Conservation (phyloP, 2,329 filamentous ascomycete species). For the Cladobotryum protrusum region DNA sequence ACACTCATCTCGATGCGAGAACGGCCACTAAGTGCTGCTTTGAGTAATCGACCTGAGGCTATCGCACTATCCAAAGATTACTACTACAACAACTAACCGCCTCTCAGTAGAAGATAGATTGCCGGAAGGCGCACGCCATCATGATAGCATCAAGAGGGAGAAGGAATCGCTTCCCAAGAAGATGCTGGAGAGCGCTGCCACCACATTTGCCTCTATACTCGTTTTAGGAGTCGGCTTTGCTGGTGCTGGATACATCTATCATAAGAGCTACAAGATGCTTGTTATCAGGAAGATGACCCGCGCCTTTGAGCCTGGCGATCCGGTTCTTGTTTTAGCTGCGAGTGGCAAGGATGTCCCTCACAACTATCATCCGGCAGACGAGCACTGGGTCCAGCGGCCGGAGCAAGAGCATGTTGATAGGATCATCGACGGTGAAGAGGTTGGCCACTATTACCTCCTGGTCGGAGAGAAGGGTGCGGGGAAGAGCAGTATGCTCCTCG, state of each 20-base stretch:
- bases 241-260: conserved; percentile 68
- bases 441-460: conserved; percentile 84
- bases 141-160: neutral
- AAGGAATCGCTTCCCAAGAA: conserved; percentile 43
- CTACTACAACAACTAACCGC: neutral
- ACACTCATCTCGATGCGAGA: no score
- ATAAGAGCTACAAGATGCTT: conserved; percentile 79
- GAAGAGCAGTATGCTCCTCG: conserved; percentile 92
- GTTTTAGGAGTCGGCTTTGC: conserved; percentile 62
- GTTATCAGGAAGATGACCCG: conserved; percentile 89
- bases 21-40: neutral
- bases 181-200: conserved; percentile 68
- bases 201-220: conserved; percentile 67
- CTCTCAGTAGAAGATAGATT: neutral
- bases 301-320: conserved; percentile 88
- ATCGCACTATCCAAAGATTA: neutral
- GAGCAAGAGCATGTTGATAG: conserved; percentile 76
- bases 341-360: conserved; percentile 50
- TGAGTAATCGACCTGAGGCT: neutral
- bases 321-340: conserved; percentile 74
- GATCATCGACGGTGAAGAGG: conserved; percentile 68
- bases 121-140: neutral
- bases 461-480: conserved; percentile 95
- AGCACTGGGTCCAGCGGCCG: conserved; percentile 69
- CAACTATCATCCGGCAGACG: conserved; percentile 32